Conservation (phyloP, 192 early-diverging fungal genomes). For the Backusella mclennaniae region DNA sequence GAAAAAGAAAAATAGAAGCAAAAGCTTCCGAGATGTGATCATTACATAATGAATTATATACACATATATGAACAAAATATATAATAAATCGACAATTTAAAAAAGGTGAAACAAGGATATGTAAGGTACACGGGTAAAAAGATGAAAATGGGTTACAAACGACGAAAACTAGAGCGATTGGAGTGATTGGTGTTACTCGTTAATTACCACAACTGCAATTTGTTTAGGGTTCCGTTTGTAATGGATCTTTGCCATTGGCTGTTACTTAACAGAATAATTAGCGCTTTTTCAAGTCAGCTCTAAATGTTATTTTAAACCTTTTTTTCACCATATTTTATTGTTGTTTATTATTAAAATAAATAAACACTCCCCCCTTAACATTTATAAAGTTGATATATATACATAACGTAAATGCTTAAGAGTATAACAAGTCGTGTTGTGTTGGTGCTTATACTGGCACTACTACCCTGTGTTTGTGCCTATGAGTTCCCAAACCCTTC, state of each 20-base stretch:
- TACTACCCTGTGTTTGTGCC: background rate
- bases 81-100: background rate
- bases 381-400: background rate
- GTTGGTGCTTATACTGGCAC: background rate
- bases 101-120: background rate
- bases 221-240: conserved; percentile 4
- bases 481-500: background rate
- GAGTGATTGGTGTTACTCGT: background rate
- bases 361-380: background rate
- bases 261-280: background rate
- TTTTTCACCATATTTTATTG: background rate
- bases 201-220: conserved; percentile 1
- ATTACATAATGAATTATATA: background rate
- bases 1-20: background rate
- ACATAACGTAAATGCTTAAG: background rate
- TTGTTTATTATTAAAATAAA: conserved; percentile 1
- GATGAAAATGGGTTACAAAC: background rate
- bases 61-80: background rate
- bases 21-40: background rate
- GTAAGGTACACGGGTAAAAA: background rate
- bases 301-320: background rate
- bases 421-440: background rate
- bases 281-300: conserved; percentile 1
- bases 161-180: background rate
- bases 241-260: background rate